These are phyloP conservation scores for Rhizoclosmatium globosum DNA, from an alignment of 192 early-diverging fungal genomes.

Conservation along the genomic window DNA sequence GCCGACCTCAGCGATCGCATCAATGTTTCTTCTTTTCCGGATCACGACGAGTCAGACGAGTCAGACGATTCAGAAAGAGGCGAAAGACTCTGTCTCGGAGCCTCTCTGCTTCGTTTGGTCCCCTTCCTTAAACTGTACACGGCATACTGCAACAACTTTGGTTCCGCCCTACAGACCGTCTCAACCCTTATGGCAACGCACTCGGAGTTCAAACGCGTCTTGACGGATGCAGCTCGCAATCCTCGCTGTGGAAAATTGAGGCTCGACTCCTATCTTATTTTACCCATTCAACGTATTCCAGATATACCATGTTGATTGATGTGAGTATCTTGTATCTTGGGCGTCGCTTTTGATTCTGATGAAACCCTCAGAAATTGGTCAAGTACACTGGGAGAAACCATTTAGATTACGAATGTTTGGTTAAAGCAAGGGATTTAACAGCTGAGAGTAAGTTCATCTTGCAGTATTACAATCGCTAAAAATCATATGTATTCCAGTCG, in stretches of 20 bases:
- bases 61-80: neutral
- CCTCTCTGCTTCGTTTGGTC: neutral
- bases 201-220: neutral
- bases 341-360: conserved; percentile 27
- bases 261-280: conserved; percentile 80
- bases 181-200: conserved; percentile 3
- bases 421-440: conserved; percentile 69
- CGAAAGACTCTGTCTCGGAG: neutral
- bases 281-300: conserved; percentile 93
- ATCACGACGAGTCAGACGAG: neutral
- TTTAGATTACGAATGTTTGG: conserved; percentile 77
- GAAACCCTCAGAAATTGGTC: too few species aligned
- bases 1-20: neutral
- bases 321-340: conserved; percentile 61
- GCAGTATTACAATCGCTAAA: too few species aligned
- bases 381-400: conserved; percentile 43
- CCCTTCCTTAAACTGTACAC: conserved; percentile 28
- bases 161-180: neutral
- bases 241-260: conserved; percentile 45
- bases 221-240: neutral
- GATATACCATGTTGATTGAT: conserved; percentile 85
- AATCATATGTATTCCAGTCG: conserved; percentile 48
- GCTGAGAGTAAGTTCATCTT: conserved; percentile 37
- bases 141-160: conserved; percentile 20
- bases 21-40: neutral